Percentiles rank a stretch among this genome's conserved stretches.
phyloP scores from a whole-genome alignment of 257 asterid genomes.

The Leonotis leonurus region DNA sequence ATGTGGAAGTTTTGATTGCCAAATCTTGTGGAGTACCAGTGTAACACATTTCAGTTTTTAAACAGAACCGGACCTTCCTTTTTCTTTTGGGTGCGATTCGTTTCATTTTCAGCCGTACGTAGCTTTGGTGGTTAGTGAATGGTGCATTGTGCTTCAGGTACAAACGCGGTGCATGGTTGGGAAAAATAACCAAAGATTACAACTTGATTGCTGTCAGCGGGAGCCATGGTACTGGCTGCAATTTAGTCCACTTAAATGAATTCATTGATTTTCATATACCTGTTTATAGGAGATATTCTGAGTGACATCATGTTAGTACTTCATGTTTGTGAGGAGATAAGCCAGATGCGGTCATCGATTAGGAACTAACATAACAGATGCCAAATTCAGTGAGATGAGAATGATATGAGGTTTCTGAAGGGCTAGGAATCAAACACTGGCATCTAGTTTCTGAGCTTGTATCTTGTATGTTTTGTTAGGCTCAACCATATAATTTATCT shows the following conservation, averaged over 20 bases:
- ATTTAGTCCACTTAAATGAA: not conserved
- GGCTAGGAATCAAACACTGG: not conserved
- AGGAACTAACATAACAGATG: not conserved
- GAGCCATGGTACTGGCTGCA: conserved; percentile 27
- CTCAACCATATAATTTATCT: not conserved
- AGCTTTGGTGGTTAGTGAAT: not conserved
- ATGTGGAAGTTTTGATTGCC: conserved; percentile 33
- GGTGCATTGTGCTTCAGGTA: conserved; percentile 14
- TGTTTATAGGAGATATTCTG: not conserved
- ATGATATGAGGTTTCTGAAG: not conserved
- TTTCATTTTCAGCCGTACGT: not conserved
- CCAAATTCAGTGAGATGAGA: not conserved
- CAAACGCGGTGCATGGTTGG: conserved; percentile 35
- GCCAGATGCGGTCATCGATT: not conserved
- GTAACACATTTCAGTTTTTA: conserved; percentile 14
- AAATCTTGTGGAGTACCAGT: conserved; percentile 20
- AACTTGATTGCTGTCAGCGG: conserved; percentile 39
- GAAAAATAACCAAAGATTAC: conserved; percentile 26
- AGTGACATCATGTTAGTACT: not conserved
- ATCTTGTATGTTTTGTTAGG: not conserved
- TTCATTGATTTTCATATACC: not conserved
- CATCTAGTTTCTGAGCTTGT: not conserved
- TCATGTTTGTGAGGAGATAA: not conserved
- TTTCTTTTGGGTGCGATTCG: not conserved
- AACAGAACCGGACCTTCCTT: not conserved